Evolutionary conservation across 2,329 filamentous ascomycete species (phyloP), one percentile per base, ranked within the genome.

Genomic region (Hypoxylon sp.): DNA sequence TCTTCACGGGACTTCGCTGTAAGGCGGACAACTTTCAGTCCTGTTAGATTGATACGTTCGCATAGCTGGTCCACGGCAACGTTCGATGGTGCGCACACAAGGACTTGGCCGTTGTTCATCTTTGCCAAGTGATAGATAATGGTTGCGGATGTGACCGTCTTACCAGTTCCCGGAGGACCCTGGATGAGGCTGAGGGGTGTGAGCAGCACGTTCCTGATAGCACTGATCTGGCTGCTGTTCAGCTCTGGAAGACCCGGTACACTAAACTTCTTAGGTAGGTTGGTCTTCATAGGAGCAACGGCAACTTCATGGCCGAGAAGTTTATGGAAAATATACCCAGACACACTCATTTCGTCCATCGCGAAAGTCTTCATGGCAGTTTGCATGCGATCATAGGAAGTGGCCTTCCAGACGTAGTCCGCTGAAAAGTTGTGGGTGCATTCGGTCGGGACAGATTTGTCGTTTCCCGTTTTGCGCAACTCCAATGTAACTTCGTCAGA

Each of bases 401-500:
- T 99, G 13, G 97, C 96, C 80, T 99, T 99, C 96, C 96, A 99
- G 62, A 99, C 96, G 77, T 99, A 99, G 80, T 99, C 96, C 72
- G 95, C 96, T 14, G 94, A 97, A 82, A 99, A 99, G 80, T 98
- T 97, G 82, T 97, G 94, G 0, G 95, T 97, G 80, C 95, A 96
- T 76, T 99, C 95, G 0, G 94, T 97, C 0, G 96, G 96, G 0
- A 98, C 93, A 29, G 92, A 93, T 81, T 98, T 98, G 83, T 98
- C 94, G 78, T 97, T 97, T 69, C 94, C 94, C 70, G 96, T 95
- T 76, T 96, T 94, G 73, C 96, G 92, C 78, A 99, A 84, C 80
- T 99, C 96, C 71, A 99, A 92, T 9, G 92, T 97, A 58, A 99
- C 96, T 79, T 99, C 95, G 76, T 99, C 96, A 13, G 94, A 98